phyloP scores from a whole-genome alignment of 306 rosid genomes.

The Rosa chinensis region DNA sequence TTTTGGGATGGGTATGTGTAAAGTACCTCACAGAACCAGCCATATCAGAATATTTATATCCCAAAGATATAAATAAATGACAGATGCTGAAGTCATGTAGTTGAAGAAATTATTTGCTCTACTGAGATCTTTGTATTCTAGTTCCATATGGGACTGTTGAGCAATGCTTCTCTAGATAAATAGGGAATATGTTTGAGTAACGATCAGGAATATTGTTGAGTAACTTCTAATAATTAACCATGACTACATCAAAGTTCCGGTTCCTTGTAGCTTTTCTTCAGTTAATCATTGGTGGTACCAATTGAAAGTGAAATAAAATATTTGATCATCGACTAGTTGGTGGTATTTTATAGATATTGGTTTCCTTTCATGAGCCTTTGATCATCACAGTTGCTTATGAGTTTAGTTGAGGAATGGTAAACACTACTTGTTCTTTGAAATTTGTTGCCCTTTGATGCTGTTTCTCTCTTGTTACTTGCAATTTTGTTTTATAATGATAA shows the following conservation, averaged over 20 bases:
- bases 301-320: neutral
- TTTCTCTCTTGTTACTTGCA: neutral
- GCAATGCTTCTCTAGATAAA: slow-evolving; percentile 5
- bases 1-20: neutral
- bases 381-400: neutral
- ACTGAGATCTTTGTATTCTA: neutral
- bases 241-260: neutral
- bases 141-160: slow-evolving; percentile 17
- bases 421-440: neutral
- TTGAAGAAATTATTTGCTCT: slow-evolving; percentile 27
- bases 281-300: neutral
- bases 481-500: neutral
- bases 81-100: slow-evolving; percentile 7
- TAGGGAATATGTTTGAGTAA: neutral
- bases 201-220: neutral
- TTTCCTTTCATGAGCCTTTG: neutral
- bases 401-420: no score
- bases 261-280: neutral
- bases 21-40: neutral
- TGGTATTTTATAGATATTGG: neutral
- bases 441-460: neutral
- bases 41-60: neutral
- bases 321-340: neutral
- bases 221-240: neutral
- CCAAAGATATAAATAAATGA: neutral